These are phyloP conservation scores for Ambrosia hybrid DNA, from an alignment of 140 eudicot species.

Conservation along the genomic window DNA sequence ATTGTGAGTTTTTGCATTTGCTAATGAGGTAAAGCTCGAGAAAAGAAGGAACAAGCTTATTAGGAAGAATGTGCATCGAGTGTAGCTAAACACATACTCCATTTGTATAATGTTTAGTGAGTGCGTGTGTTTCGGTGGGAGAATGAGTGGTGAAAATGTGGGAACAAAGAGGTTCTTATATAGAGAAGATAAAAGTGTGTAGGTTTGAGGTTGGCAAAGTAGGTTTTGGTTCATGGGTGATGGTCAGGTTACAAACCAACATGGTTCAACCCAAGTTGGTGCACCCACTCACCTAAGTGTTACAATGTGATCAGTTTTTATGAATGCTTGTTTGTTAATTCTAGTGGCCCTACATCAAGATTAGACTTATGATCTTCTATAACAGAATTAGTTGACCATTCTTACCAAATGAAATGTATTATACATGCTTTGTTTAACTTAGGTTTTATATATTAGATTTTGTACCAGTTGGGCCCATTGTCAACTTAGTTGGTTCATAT, in stretches of 20 bases:
- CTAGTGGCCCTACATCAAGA: slow-evolving; percentile 2
- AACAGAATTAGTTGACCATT: slow-evolving; percentile 16
- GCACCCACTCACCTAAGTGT: slow-evolving; percentile 61
- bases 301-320: slow-evolving; percentile 26
- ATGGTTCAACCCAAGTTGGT: slow-evolving; percentile 66
- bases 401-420: slow-evolving; percentile 6
- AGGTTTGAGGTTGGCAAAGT: slow-evolving; percentile 66
- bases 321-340: slow-evolving; percentile 48
- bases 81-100: slow-evolving; percentile 31
- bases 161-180: slow-evolving; percentile 39
- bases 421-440: neutral
- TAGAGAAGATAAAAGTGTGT: slow-evolving; percentile 44
- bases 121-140: neutral
- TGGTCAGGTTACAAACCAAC: slow-evolving; percentile 37
- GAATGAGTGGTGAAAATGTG: slow-evolving; percentile 38
- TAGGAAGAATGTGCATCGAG: slow-evolving; percentile 25
- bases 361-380: slow-evolving; percentile 27
- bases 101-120: slow-evolving; percentile 19
- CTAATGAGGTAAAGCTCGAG: slow-evolving; percentile 35
- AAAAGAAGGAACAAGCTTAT: slow-evolving; percentile 39
- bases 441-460: neutral
- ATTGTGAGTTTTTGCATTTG: slow-evolving; percentile 62
- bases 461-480: too few species aligned
- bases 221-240: slow-evolving; percentile 54
- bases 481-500: too few species aligned